These are phyloP conservation scores for Crithidia thermophila DNA, from an alignment of 208 protist genomes.

Conservation along the genomic window DNA sequence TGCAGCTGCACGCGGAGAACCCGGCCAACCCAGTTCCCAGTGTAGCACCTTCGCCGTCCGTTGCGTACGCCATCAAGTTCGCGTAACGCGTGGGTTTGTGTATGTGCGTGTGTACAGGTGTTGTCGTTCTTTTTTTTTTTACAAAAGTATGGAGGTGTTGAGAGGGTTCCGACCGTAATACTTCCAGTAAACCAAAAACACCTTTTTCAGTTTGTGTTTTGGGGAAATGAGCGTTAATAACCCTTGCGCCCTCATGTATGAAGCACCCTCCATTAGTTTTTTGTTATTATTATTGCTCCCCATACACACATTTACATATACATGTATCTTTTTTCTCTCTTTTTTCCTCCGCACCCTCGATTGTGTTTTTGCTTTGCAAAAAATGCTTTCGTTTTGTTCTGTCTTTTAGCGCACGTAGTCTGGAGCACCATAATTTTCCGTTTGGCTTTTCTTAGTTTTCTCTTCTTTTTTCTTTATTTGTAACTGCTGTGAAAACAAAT, in stretches of 20 bases:
- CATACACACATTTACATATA: no score
- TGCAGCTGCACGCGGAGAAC: conserved; percentile 58
- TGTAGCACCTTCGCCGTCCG: conserved; percentile 15
- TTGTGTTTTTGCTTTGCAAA: neutral
- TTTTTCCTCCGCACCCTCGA: neutral
- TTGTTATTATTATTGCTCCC: neutral
- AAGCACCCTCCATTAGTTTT: no score
- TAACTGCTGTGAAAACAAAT: no score
- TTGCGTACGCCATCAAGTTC: conserved; percentile 30
- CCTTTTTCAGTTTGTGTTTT: no score
- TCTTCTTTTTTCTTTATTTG: conserved; percentile 4
- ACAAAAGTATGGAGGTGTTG: no score
- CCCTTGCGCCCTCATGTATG: no score
- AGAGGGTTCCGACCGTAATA: no score
- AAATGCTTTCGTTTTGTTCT: conserved; percentile 1
- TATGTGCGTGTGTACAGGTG: neutral
- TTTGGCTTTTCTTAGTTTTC: conserved; percentile 11
- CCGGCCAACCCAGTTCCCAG: conserved; percentile 54
- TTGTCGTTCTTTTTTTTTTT: neutral
- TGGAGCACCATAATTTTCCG: neutral
- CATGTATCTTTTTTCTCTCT: neutral
- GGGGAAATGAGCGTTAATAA: no score
- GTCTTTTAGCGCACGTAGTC: neutral
- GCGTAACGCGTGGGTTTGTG: conserved; percentile 7
- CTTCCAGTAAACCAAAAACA: no score